Evolutionary conservation across 2,329 filamentous ascomycete species (phyloP).

Genomic region (Bertia moriformis): DNA sequence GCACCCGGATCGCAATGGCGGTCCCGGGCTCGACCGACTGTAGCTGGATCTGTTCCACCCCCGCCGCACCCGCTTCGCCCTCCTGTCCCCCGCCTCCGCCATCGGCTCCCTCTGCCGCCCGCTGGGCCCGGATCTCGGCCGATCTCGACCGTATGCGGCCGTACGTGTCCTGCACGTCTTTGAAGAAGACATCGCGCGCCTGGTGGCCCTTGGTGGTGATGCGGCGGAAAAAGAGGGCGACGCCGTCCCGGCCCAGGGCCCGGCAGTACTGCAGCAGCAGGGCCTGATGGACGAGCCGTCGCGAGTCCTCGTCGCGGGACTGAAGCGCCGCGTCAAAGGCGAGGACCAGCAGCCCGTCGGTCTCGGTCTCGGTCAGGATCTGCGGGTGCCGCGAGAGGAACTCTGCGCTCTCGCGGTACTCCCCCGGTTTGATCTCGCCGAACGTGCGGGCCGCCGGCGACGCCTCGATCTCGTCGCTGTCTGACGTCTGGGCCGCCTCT

Average conservation of each 20-base stretch:
- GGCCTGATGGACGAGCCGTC: constrained; percentile 84
- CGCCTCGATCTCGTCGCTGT: constrained; percentile 62
- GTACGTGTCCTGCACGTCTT: constrained; percentile 85
- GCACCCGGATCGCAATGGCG: constrained; percentile 76
- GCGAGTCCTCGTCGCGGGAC: constrained; percentile 59
- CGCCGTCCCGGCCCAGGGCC: constrained; percentile 73
- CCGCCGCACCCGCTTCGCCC: constrained; percentile 37
- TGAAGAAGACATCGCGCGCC: constrained; percentile 77
- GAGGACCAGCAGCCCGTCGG: constrained; percentile 77
- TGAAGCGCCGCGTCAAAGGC: constrained; percentile 81
- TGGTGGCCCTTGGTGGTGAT: constrained; percentile 82
- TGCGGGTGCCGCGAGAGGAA: constrained; percentile 69
- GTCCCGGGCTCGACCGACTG: constrained; percentile 91
- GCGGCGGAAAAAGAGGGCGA: constrained; percentile 87
- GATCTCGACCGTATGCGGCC: constrained; percentile 65
- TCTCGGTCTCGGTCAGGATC: constrained; percentile 71
- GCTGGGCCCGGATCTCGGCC: constrained; percentile 49
- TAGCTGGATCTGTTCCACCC: constrained; percentile 90
- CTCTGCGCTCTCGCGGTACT: constrained; percentile 59
- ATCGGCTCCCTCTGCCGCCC: constrained; percentile 30
- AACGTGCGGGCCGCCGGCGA: constrained; percentile 70
- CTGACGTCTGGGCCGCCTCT: constrained; percentile 32
- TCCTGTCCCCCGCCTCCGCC: constrained; percentile 40
- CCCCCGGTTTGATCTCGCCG: constrained; percentile 58
- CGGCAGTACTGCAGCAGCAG: constrained; percentile 89